These are phyloP conservation scores for Saccharomycopsis javanensis DNA, from an alignment of 805 yeast species.

Conservation along the genomic window DNA sequence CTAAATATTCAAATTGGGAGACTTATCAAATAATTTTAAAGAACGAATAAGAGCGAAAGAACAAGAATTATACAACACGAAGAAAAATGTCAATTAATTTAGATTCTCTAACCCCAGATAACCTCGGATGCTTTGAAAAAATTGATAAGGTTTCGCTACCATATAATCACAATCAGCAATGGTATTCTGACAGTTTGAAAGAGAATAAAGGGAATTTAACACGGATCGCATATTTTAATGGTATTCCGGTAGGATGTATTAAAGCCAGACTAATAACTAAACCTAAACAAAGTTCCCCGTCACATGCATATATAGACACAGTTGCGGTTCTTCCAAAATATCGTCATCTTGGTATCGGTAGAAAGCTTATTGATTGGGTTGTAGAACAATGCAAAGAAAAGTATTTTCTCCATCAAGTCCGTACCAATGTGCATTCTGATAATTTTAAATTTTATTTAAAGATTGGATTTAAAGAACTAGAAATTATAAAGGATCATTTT, in stretches of 20 bases:
- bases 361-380: constrained; percentile 44
- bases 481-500: constrained; percentile 35
- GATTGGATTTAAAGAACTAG: constrained; percentile 37
- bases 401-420: constrained; percentile 43
- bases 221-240: constrained; percentile 49
- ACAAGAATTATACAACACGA: too few relatives aligned
- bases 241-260: constrained; percentile 72
- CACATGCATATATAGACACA: constrained; percentile 53
- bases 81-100: constrained; percentile 22
- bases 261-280: constrained; percentile 43
- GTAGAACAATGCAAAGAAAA: constrained; percentile 42
- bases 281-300: constrained; percentile 31
- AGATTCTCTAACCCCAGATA: constrained; percentile 52
- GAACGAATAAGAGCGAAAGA: not conserved
- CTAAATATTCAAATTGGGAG: too few relatives aligned
- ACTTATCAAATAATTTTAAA: too few relatives aligned
- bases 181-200: constrained; percentile 20
- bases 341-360: constrained; percentile 52
- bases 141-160: constrained; percentile 49
- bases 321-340: constrained; percentile 62
- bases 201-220: constrained; percentile 6
- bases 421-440: constrained; percentile 42
- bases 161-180: constrained; percentile 44
- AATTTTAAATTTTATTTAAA: constrained; percentile 41
- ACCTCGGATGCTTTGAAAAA: constrained; percentile 47